Base-by-base conservation (phyloP, 441 rosid genomes). In the Gossypium gossypioides region DNA sequence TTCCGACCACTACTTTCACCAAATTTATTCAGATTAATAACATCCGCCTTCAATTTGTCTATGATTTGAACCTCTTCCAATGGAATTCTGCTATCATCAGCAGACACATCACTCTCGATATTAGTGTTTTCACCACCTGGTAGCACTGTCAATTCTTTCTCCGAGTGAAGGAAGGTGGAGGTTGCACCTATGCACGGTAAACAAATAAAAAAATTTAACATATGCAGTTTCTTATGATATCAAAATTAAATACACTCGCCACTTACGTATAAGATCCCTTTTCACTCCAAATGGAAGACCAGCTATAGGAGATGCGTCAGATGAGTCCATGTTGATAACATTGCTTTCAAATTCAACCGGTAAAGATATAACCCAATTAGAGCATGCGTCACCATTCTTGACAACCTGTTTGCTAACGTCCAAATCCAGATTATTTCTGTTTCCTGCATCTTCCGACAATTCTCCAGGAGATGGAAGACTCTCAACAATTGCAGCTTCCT, bases 401-500 rank as follows among this genome's bases (percentile, higher is more conserved):
- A 32, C 60, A 15, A 42, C 48, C 61, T 52, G 18, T 18, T 52
- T 9, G 61, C 61, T 52, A 34, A 32, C 10, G 18, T 52, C 40
- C 48, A 52, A 27, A 52, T 18, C 50, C 32, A 52, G 72, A 8
- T 29, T 13, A 5, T 68, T 68, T 54, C 16, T 18, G n/a, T 52
- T 32, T 40, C 10, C 29, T 29, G 61, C 15, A 12, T 46, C 10
- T 27, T 52, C 61, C 19, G 29, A 19, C 21, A 22, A 21, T 70
- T 70, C 54, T 37, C 34, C 9, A 40, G 55, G 37, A 70, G 37
- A 50, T 18, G 25, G 59, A 42, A 22, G 52, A 42, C 68, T 71
- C 74, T 59, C 71, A 34, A 63, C 27, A 29, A 15, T 50, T 70
- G 54, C 16, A 58, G 72, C 32, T 70, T 60, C 74, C 32, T 61